Percentiles rank a stretch among this genome's conserved stretches.
Evolutionary conservation across 2,329 filamentous ascomycete genomes (phyloP).

Genomic region (Hymenoscyphus occultus): DNA sequence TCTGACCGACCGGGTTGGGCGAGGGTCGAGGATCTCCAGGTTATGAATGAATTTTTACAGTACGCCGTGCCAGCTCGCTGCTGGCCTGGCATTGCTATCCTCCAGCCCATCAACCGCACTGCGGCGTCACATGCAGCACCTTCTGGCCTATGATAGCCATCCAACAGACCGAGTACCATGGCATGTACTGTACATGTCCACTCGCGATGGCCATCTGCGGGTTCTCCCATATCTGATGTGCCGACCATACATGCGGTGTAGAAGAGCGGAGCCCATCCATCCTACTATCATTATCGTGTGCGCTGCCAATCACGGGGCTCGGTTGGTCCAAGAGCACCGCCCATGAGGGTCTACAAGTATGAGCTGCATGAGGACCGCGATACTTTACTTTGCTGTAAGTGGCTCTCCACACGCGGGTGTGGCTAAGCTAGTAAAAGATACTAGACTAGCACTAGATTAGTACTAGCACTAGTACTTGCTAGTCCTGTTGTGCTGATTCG

Average conservation of each 20-base stretch:
- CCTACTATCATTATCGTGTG: neutral
- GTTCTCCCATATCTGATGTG: neutral
- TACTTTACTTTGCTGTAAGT: neutral
- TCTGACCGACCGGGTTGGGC: neutral
- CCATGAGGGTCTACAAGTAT: neutral
- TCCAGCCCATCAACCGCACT: neutral
- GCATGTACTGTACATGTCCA: too few relatives aligned
- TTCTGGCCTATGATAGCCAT: neutral
- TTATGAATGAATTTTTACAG: slow-evolving; percentile 6
- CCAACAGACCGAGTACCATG: slow-evolving; percentile 5
- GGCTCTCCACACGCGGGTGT: neutral
- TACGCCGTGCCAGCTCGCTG: too few relatives aligned
- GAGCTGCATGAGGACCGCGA: neutral
- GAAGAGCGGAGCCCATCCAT: neutral
- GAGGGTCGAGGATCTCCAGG: neutral
- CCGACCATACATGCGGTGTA: slow-evolving; percentile 7
- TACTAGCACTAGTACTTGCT: too few relatives aligned
- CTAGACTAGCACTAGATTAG: too few relatives aligned
- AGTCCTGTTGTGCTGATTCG: too few relatives aligned
- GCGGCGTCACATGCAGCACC: neutral
- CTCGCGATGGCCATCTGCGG: neutral
- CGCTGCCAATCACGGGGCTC: neutral
- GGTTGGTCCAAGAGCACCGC: neutral
- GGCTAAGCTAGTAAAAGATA: neutral
- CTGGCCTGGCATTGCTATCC: too few relatives aligned